Evolutionary conservation across 495 filamentous ascomycete species (phyloP).

Genomic region (Jackrogersella multiformis): DNA sequence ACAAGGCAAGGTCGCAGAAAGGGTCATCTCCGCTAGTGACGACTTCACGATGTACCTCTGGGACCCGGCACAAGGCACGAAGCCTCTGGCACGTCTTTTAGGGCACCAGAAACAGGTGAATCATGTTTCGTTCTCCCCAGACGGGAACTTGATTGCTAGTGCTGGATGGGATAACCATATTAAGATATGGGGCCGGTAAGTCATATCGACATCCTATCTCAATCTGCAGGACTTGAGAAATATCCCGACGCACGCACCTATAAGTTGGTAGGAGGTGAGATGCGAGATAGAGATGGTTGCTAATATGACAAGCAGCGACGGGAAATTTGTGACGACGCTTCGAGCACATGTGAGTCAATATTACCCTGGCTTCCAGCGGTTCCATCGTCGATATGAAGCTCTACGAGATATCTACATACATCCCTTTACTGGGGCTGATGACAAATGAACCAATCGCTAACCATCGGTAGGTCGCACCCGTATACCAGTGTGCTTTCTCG

Average conservation of each 20-base stretch:
- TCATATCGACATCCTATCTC: slow-evolving; percentile 15
- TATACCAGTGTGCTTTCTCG: slow-evolving; percentile 90
- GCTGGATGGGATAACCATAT: slow-evolving; percentile 92
- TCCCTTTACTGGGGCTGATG: background rate
- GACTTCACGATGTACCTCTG: slow-evolving; percentile 98
- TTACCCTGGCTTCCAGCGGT: background rate
- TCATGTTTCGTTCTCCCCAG: slow-evolving; percentile 92
- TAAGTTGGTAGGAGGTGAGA: background rate
- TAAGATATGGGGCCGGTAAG: slow-evolving; percentile 83
- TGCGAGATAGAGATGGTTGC: slow-evolving; percentile 1
- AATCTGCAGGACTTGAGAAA: background rate
- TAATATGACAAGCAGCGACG: slow-evolving; percentile 56
- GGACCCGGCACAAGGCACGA: slow-evolving; percentile 80
- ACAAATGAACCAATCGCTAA: slow-evolving; percentile 26
- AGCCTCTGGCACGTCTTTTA: slow-evolving; percentile 85
- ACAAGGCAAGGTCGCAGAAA: slow-evolving; percentile 80
- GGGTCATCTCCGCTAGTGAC: slow-evolving; percentile 88
- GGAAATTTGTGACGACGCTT: slow-evolving; percentile 83
- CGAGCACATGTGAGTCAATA: slow-evolving; percentile 73
- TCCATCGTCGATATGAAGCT: background rate
- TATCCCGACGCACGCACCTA: background rate
- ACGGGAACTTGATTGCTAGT: slow-evolving; percentile 85
- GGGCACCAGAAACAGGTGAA: slow-evolving; percentile 98
- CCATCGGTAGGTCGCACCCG: slow-evolving; percentile 68
- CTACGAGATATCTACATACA: slow-evolving; percentile 1